Evolutionary conservation across 2,329 filamentous ascomycete species (phyloP), one percentile per base, ranked within the genome.

Genomic region (Cladosporium sp.): DNA sequence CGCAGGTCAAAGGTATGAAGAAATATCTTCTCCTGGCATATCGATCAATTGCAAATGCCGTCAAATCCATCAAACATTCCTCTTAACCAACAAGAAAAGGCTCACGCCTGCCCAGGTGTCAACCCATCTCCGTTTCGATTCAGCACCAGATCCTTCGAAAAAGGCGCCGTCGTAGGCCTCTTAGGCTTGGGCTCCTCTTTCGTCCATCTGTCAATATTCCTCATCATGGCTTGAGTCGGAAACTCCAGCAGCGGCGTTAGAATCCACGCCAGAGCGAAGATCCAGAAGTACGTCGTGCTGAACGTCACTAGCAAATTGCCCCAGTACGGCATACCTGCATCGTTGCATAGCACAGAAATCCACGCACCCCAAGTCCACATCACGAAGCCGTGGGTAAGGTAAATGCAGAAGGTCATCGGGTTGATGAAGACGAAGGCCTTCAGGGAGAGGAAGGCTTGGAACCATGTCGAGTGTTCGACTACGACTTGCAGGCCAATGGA

Each of bases 321-420:
- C 38, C 66, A 63, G 52, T 68, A 70, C 2, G 56, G 53, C 30
- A 67, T 54, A 13, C 55, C 59, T 2, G 57, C 60, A 0, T 55
- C 49, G 3, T 65, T 65, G 11, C 70, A 59, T 38, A 61, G 52
- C 1, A 69, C 54, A 49, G 65, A 57, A 25, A 69, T 61, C 66
- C 66, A 70, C 19, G 62, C 61, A 18, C 68, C 68, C 62, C 65
- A 69, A 20, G 57, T 64, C 68, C 68, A 70, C 72, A 78, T 61
- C 58, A 77, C 51, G 58, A 75, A 40, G 30, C 72, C 72, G 55
- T 75, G 72, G 43, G 73, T 63, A 4, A 75, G 55, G 56, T 75
- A 75, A 51, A 75, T 72, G 39, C 69, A 74, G 57, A 74, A 74
- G 55, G 73, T 70, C 57, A 75, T 72, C 7, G 72, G 72, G 58